Conservation (phyloP, 2,329 filamentous ascomycete genomes). For the Coniella lustricola region DNA sequence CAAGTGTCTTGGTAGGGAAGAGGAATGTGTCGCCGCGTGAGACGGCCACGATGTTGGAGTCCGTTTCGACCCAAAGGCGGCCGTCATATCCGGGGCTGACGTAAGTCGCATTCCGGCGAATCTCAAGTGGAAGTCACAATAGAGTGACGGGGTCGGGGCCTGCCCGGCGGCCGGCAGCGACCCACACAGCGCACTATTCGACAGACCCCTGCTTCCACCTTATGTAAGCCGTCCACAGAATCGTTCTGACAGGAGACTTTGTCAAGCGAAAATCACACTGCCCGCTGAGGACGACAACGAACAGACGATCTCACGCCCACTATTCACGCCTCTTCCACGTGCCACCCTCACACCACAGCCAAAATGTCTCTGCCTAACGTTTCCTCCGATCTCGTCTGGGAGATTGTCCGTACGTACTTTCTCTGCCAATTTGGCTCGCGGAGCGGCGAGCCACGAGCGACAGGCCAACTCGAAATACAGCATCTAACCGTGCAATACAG, state of each 20-base stretch:
- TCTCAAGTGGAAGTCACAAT: conserved; percentile 13
- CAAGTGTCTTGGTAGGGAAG: not conserved
- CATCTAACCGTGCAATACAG: conserved; percentile 38
- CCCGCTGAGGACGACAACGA: conserved; percentile 10
- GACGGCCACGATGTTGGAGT: not conserved
- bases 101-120: not conserved
- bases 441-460: not conserved
- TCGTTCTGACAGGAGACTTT: conserved; percentile 3
- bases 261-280: conserved; percentile 13
- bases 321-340: conserved; percentile 4
- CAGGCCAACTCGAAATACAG: no score
- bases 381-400: conserved; percentile 89
- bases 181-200: not conserved
- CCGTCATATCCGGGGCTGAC: conserved; percentile 3
- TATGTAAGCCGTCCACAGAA: conserved; percentile 17
- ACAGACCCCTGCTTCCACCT: not conserved
- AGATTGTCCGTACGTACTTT: conserved; percentile 76
- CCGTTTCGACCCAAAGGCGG: not conserved
- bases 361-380: conserved; percentile 65
- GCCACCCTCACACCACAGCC: conserved; percentile 25
- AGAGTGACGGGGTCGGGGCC: not conserved
- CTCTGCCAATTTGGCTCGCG: conserved; percentile 1
- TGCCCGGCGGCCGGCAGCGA: not conserved
- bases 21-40: not conserved
- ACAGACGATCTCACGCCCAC: conserved; percentile 16